Conservation (phyloP, 139 green algal species). For the Asterochloris erici region DNA sequence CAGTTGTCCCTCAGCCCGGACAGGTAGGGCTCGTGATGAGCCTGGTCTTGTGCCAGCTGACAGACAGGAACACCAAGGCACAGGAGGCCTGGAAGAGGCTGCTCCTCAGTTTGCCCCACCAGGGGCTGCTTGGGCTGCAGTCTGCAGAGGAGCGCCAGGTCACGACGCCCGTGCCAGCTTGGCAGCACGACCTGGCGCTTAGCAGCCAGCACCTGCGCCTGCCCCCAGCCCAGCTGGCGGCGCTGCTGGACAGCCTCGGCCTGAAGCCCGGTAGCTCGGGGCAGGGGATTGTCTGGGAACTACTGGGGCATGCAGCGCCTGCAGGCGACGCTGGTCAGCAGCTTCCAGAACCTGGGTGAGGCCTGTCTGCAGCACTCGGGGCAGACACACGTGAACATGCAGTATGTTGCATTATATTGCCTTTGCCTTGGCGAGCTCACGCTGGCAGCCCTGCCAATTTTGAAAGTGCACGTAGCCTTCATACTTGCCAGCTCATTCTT, state of each 20-base stretch:
- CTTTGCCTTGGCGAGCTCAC: background rate
- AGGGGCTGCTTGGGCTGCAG: background rate
- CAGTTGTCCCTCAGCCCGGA: background rate
- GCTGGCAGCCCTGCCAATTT: background rate
- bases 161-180: background rate
- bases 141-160: background rate
- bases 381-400: background rate
- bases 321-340: background rate
- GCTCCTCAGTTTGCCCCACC: background rate
- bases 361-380: too few relatives aligned
- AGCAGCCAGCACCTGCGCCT: slow-evolving; percentile 24
- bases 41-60: background rate
- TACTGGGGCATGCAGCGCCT: background rate
- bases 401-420: background rate
- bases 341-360: slow-evolving; percentile 15
- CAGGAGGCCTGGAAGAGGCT: background rate
- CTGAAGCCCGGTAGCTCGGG: background rate
- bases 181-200: slow-evolving; percentile 16
- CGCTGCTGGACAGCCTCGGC: slow-evolving; percentile 41
- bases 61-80: background rate
- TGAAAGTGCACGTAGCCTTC: too few relatives aligned
- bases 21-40: background rate
- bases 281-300: background rate
- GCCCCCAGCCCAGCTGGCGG: slow-evolving; percentile 34
- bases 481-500: background rate